Evolutionary conservation across 2,329 filamentous ascomycete species (phyloP), one percentile per base, ranked within the genome.

Genomic region (Curvularia sp.): DNA sequence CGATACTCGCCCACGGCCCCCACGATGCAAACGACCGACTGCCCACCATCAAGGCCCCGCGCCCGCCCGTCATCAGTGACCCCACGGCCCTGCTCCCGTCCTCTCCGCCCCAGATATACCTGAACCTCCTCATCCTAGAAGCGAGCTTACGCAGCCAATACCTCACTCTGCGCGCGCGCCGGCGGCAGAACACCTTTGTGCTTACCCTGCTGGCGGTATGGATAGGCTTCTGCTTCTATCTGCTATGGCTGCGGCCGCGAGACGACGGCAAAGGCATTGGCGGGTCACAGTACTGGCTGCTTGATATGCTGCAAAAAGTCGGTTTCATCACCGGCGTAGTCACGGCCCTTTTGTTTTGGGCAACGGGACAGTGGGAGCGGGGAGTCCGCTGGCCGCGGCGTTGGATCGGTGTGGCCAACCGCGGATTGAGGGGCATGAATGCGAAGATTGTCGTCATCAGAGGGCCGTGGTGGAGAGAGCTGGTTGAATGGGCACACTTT

Each of bases 41-140:
- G 64, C 53, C 74, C 25, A 64, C 67, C 56, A 71, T 68, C 71
- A 77, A 72, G 65, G 73, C 61, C 67, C 79, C 53, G 63, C 80
- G 58, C 15, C 66, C 57, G 32, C 76, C 81, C 64, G 66, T 67
- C 70, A 75, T 80, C 56, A 77, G 80, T 56, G 92, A 96, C 74
- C 92, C 92, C 27, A 85, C 94, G 62, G 89, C 88, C 69, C 87
- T 89, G 61, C 87, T 94, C 15, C 93, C 93, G n/a, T 94, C 91
- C 73, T 92, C 92, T 15, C 93, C 93, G 45, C 92, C 92, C 53
- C 95, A 97, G 82, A 97, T 99, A 74, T 99, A 99, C 80, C 88
- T 99, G 71, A 99, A 99, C 79, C 89, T 99, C 23, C 86, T 99
- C 58, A 96, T 99, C 70, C 91, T 99, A 77, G 95, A 99, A 78